Evolutionary conservation across 2,329 filamentous ascomycete genomes (phyloP), one percentile per base, ranked within the genome.

Genomic region (Neodidymelliopsis sp.): DNA sequence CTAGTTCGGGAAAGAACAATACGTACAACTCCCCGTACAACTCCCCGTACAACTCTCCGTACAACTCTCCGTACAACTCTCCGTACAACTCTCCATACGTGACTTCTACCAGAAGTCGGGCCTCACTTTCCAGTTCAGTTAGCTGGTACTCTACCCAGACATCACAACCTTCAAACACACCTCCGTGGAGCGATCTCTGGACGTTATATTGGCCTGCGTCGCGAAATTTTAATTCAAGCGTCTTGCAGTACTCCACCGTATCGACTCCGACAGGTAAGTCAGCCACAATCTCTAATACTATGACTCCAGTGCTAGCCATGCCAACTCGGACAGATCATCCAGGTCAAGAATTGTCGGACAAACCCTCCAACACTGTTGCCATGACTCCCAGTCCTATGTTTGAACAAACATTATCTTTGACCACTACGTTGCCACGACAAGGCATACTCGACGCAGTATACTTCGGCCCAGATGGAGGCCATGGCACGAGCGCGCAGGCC

Each of bases 381-480:
- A 8, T 20, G 4, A 6, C 10, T n/a, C 9, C 35, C 2, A 16
- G n/a, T 19, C 24, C 11, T 4, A 50, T 40, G 30, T 30, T 23
- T 4, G 12, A 11, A 8, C 25, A 19, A 13, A 15, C n/a, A 2
- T 4, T 11, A 2, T 29, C n/a, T 5, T 10, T n/a, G 16, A 16
- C 34, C 5, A 2, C 19, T 15, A 19, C 18, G 10, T 24, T 22
- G 13, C 9, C 29, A 4, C 6, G 18, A 10, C 34, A 36, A 19
- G 27, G 46, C 29, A 7, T 30, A 45, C 16, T 45, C 15, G 40
- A 37, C 11, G 19, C 40, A 8, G 24, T 13, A 13, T 50, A 10
- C n/a, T 16, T 24, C 20, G 10, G 20, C 12, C 40, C 15, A 22
- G n/a, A n/a, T n/a, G n/a, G n/a, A n/a, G n/a, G n/a, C n/a, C n/a